Conservation (phyloP, 2,329 filamentous ascomycete species). For the Cyclaneusma minus region DNA sequence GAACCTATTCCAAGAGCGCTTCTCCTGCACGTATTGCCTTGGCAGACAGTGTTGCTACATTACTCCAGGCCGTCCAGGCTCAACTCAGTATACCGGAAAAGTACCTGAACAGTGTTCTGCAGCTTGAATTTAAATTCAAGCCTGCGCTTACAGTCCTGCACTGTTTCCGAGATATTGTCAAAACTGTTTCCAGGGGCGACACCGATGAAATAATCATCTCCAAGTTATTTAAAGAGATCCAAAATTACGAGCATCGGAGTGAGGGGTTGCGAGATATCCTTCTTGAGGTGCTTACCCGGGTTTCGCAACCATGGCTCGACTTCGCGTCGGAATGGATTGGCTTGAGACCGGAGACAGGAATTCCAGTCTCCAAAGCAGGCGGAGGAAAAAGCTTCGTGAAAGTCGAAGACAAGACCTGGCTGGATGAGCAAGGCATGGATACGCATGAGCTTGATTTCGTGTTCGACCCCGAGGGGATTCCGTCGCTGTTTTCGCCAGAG, state of each 20-base stretch:
- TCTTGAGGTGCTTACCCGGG: slow-evolving; percentile 47
- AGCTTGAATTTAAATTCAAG: slow-evolving; percentile 17
- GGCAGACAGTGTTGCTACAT: slow-evolving; percentile 21
- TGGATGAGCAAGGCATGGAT: slow-evolving; percentile 44
- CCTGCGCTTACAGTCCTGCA: slow-evolving; percentile 16
- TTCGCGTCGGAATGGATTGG: slow-evolving; percentile 64
- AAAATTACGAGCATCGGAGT: slow-evolving; percentile 47
- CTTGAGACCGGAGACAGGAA: slow-evolving; percentile 39
- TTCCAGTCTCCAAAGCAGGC: slow-evolving; percentile 34
- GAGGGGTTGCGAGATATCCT: slow-evolving; percentile 46
- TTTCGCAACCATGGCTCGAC: slow-evolving; percentile 50
- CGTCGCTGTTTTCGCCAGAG: slow-evolving; percentile 55
- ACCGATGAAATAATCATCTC: slow-evolving; percentile 48
- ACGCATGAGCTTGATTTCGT: slow-evolving; percentile 42
- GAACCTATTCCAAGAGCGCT: slow-evolving; percentile 11
- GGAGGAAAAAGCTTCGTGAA: slow-evolving; percentile 40
- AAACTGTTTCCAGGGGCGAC: slow-evolving; percentile 15
- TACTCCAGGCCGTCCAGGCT: slow-evolving; percentile 18
- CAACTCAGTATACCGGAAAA: slow-evolving; percentile 13
- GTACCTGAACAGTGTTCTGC: slow-evolving; percentile 15
- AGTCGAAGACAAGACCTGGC: slow-evolving; percentile 34
- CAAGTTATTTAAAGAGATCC: slow-evolving; percentile 43
- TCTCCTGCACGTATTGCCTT: slow-evolving; percentile 17
- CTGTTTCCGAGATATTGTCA: slow-evolving; percentile 16
- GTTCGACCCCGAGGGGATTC: slow-evolving; percentile 50